Base-by-base conservation (phyloP, 495 filamentous ascomycete genomes). In the Parachaetomium inaequale region DNA sequence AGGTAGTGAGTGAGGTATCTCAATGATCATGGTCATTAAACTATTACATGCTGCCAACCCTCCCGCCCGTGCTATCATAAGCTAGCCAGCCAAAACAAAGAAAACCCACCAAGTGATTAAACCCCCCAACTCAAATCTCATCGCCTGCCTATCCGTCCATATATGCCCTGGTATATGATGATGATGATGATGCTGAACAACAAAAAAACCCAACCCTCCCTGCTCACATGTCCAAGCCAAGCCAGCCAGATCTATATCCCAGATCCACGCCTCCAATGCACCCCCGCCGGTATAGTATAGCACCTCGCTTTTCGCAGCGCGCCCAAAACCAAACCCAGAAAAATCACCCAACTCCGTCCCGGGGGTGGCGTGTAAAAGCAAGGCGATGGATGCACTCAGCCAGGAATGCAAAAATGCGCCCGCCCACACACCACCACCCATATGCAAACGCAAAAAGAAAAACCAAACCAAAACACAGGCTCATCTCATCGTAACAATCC, bases 231-330 rank as follows among this genome's bases (percentile, higher is more conserved):
- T 12, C 36, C 14, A 0, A 10, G 21, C 45, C 23, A 21, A 36
- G 8, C 23, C 15, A 43, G 17, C 40, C 34, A 56, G 34, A 42
- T 43, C 34, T 56, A 56, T 51, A 56, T 51, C 17, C 53, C 53
- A 56, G 53, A 56, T 56, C 53, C 10, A 17, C 53, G 7, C 25
- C 29, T 29, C 51, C 45, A 43, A 56, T 56, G 53, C 53, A 56
- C 53, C n/a, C n/a, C n/a, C 34, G 53, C 53, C 34, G 11, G 8
- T 49, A 40, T 56, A 43, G 23, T 40, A 23, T 36, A n/a, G 21
- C 15, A 40, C 7, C 36, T 7, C 53, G 21, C 32, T 55, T 40
- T 56, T 40, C 4, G 11, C 5, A 46, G 42, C 42, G 21, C 7
- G 10, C 36, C 38, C 25, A 57, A 57, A 46, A 31, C 29, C 23